Conservation (phyloP, 2,329 filamentous ascomycete genomes). For the Mycosphaerelloides madeirae region DNA sequence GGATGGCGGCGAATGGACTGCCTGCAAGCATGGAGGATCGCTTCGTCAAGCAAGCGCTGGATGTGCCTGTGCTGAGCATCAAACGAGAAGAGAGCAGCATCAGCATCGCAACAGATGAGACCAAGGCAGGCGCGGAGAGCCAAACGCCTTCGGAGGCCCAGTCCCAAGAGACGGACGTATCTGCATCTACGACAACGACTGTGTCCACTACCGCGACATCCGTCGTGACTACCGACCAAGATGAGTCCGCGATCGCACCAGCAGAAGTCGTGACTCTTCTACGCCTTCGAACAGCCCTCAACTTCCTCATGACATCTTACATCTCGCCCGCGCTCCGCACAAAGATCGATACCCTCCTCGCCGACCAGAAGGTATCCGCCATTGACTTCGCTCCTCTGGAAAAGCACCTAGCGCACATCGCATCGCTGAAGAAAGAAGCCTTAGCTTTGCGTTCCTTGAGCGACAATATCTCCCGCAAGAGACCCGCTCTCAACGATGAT, state of each 20-base stretch:
- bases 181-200: conserved; percentile 19
- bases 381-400: conserved; percentile 68
- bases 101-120: conserved; percentile 26
- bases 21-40: conserved; percentile 79
- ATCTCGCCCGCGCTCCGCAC: conserved; percentile 45
- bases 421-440: conserved; percentile 66
- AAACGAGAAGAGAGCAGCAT: conserved; percentile 52
- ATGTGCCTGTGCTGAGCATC: conserved; percentile 68
- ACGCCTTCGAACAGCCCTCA: conserved; percentile 58
- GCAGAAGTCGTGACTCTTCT: conserved; percentile 55
- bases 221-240: conserved; percentile 28
- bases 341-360: conserved; percentile 44
- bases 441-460: conserved; percentile 61
- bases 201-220: conserved; percentile 25
- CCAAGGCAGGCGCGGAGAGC: conserved; percentile 15
- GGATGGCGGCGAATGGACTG: conserved; percentile 60
- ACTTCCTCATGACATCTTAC: conserved; percentile 62
- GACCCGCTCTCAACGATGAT: conserved; percentile 54
- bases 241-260: conserved; percentile 1
- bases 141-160: conserved; percentile 9
- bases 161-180: conserved; percentile 25
- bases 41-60: conserved; percentile 71
- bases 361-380: conserved; percentile 19
- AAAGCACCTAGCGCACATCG: conserved; percentile 62
- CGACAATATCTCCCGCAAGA: conserved; percentile 66